Percentiles rank a stretch among this genome's conserved stretches.
Conservation (phyloP, 805 yeast genomes). For the Zygosaccharomyces lentus region DNA sequence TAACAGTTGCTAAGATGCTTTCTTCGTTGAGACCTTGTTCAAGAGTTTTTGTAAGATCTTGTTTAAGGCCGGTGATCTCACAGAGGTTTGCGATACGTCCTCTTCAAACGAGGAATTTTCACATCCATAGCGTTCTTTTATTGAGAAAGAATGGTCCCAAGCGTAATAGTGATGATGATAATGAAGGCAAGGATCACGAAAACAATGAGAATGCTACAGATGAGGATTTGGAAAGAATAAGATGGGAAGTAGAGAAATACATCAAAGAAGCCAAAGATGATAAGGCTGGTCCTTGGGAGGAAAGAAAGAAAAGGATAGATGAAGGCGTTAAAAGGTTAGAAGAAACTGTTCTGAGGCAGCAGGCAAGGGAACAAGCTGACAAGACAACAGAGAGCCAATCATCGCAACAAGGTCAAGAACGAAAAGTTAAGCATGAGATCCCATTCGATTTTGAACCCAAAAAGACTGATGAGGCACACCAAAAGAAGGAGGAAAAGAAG, state of each 20-base stretch:
- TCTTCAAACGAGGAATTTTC: constrained; percentile 8
- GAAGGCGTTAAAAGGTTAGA: constrained; percentile 25
- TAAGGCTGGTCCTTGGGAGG: constrained; percentile 15
- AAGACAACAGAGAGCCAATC: neutral
- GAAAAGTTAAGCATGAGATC: constrained; percentile 9
- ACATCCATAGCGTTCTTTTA: constrained; percentile 4
- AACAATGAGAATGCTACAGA: constrained; percentile 22
- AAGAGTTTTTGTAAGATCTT: constrained; percentile 4
- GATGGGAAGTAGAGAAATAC: constrained; percentile 24
- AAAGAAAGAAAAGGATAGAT: constrained; percentile 22
- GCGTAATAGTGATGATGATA: neutral
- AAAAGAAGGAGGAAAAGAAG: constrained; percentile 16
- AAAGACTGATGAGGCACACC: constrained; percentile 16
- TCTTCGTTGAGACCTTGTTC: constrained; percentile 10
- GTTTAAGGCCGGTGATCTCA: neutral
- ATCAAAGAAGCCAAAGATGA: constrained; percentile 21
- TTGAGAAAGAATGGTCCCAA: constrained; percentile 8
- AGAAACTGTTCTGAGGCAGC: constrained; percentile 24
- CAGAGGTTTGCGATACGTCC: constrained; percentile 3
- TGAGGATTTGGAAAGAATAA: constrained; percentile 24
- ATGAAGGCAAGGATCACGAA: neutral
- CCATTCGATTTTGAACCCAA: constrained; percentile 18
- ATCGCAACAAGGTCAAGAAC: neutral
- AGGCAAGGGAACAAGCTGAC: constrained; percentile 9
- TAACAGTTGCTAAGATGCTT: constrained; percentile 9